Conservation (phyloP, 305 asterid species). For the Fraxinus dipetala region DNA sequence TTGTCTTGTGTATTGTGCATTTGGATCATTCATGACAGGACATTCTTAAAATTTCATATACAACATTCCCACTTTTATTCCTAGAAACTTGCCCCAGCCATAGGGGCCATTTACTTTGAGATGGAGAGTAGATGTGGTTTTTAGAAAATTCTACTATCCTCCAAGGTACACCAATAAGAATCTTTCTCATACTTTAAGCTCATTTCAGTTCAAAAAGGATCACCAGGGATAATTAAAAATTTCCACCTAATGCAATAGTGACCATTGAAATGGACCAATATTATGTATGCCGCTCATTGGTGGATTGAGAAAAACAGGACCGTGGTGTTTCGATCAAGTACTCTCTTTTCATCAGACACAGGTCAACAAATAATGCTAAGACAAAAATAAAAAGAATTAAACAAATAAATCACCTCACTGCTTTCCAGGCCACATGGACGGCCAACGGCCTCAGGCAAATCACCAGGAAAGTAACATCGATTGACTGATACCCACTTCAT, state of each 20-base stretch:
- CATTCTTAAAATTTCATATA: neutral
- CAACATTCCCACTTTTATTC: neutral
- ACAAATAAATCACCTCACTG: slow-evolving; percentile 60
- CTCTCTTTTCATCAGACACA: neutral
- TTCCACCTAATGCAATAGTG: neutral
- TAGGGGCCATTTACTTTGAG: neutral
- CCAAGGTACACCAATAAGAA: neutral
- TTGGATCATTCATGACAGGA: neutral
- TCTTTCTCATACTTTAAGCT: neutral
- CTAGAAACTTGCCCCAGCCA: neutral
- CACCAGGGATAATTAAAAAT: neutral
- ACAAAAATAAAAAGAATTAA: neutral
- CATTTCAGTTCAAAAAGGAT: neutral
- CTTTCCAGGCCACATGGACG: slow-evolving; percentile 89
- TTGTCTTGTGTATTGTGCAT: neutral
- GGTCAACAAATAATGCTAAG: neutral
- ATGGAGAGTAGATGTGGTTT: neutral
- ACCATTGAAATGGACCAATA: neutral
- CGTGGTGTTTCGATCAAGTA: neutral
- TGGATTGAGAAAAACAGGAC: neutral
- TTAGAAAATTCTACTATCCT: neutral
- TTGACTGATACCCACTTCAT: slow-evolving; percentile 69
- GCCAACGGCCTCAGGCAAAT: slow-evolving; percentile 87
- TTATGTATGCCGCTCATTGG: neutral
- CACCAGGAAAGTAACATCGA: slow-evolving; percentile 84